Percentiles rank a stretch among this genome's conserved stretches.
Conservation (phyloP, 345 rosid species). For the Physaria fendleri region DNA sequence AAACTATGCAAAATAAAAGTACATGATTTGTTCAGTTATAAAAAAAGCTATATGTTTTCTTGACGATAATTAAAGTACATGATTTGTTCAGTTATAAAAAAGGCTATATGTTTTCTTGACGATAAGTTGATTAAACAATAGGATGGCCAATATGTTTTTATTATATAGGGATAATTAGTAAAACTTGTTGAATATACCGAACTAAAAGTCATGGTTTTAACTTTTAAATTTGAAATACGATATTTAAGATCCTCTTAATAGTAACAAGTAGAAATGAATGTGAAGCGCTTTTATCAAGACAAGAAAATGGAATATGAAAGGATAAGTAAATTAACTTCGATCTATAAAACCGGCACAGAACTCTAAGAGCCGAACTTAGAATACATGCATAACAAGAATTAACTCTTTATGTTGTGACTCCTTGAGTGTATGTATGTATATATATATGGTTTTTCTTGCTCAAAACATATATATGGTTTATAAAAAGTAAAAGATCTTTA, state of each 20-base stretch:
- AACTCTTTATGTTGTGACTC: background rate
- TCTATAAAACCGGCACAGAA: slow-evolving; percentile 14
- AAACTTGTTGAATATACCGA: background rate
- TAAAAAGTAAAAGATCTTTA: background rate
- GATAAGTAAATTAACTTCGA: background rate
- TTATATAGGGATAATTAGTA: background rate
- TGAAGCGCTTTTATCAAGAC: background rate
- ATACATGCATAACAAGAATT: slow-evolving; percentile 4
- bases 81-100: no score
- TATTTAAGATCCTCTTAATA: background rate
- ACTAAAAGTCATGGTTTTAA: background rate
- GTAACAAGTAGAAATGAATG: background rate
- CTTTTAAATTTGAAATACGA: background rate
- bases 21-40: no score
- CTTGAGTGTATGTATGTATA: background rate
- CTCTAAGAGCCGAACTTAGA: slow-evolving; percentile 6
- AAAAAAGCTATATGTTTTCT: no score
- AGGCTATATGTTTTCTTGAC: no score
- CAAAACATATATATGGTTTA: background rate
- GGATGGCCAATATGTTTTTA: background rate
- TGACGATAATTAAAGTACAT: no score
- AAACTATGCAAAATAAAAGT: no score
- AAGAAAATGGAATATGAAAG: slow-evolving; percentile 5
- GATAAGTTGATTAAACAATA: background rate
- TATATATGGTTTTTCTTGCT: background rate